Evolutionary conservation across 1,139 yeast genomes (phyloP).

Genomic region (Magnusiomyces suaveolens): DNA sequence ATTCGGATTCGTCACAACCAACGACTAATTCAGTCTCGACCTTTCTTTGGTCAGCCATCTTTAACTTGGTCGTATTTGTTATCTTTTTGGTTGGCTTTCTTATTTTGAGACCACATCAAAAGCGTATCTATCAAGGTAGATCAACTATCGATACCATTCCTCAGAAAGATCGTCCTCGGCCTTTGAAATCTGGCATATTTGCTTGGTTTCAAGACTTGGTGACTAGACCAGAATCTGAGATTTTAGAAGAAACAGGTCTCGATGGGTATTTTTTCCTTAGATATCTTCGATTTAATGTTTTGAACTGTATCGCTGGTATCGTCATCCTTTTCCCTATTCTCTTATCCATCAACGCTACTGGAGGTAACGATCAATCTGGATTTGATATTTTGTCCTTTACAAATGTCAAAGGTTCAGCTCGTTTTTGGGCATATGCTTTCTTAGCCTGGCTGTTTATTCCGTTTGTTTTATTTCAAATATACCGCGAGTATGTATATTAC

Average conservation of each 20-base stretch:
- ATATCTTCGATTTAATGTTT: conserved; percentile 55
- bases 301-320: conserved; percentile 54
- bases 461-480: conserved; percentile 54
- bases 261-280: conserved; percentile 86
- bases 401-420: conserved; percentile 51
- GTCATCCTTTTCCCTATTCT: conserved; percentile 64
- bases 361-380: conserved; percentile 47
- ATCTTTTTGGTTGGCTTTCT: conserved; percentile 52
- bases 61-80: conserved; percentile 49
- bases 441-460: conserved; percentile 75
- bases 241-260: conserved; percentile 70
- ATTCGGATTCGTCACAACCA: too few species aligned
- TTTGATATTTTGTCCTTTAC: conserved; percentile 72
- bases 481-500: conserved; percentile 74
- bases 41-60: conserved; percentile 45
- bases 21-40: conserved; percentile 26
- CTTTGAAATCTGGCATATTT: conserved; percentile 27
- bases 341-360: conserved; percentile 80
- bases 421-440: conserved; percentile 82
- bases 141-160: conserved; percentile 43
- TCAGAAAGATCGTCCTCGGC: conserved; percentile 33
- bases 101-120: conserved; percentile 52
- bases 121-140: conserved; percentile 77
- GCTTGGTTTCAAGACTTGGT: conserved; percentile 32
- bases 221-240: conserved; percentile 50